Evolutionary conservation across 768 basidiomycete species (phyloP), one percentile per base, ranked within the genome.

Genomic region (Astraeus odoratus): DNA sequence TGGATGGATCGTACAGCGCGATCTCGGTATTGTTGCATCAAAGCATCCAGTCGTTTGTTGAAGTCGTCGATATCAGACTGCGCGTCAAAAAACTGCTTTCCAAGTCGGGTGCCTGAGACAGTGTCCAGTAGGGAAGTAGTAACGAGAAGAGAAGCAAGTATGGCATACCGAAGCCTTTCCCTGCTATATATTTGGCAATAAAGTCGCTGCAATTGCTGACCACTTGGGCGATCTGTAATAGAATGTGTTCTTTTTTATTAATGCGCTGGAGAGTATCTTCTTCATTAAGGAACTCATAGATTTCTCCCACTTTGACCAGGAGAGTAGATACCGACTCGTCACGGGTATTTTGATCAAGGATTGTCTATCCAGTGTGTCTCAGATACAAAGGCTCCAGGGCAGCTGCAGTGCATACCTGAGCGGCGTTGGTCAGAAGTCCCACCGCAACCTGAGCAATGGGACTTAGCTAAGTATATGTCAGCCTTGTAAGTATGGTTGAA

Each of bases 151-250:
- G 10, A 47, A 16, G 15, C 7, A 4, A 19, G 18, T 36, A n/a
- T 7, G 16, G 38, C 48, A 25, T 27, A 50, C 50, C 18, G 18
- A 51, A 16, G 20, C 16, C 26, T 40, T 39, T 40, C 1, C 18
- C 43, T 9, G 44, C 49, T 6, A 49, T 33, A 30, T 50, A 50
- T 15, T 22, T 33, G 22, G 13, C 22, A 8, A 50, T 38, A 40
- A 50, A 50, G 18, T 50, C 18, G 19, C 39, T 39, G 30, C 49
- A 50, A 18, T 49, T 49, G 2, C 25, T 23, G 19, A 48, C 43
- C 27, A 43, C 31, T 16, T 50, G 39, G 9, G 41, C 48, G 16
- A 43, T 41, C 16, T 34, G 33, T 2, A 22, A n/a, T 13, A 42
- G 22, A n/a, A 43, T 43, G 3, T 36, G 25, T 15, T 19, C 18